Evolutionary conservation across 2,329 filamentous ascomycete genomes (phyloP).

Genomic region (Pezicula radicicola): DNA sequence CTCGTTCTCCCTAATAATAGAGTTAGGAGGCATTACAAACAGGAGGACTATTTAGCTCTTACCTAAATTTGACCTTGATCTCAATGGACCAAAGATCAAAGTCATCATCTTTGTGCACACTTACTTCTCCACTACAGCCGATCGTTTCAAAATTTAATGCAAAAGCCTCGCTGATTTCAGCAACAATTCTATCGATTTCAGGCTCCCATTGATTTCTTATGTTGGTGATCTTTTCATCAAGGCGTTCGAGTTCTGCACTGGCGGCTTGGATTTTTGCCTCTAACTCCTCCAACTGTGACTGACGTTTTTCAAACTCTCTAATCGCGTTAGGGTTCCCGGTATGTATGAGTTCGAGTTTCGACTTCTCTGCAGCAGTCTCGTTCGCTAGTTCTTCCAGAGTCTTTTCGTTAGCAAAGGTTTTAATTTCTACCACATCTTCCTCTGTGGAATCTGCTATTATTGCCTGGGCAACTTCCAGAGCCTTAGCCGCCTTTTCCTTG

Average conservation of each 20-base stretch:
- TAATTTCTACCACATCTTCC: conserved; percentile 25
- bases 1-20: conserved; percentile 65
- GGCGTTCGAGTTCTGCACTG: conserved; percentile 49
- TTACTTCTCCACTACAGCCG: conserved; percentile 88
- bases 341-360: conserved; percentile 76
- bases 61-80: conserved; percentile 94
- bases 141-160: conserved; percentile 92
- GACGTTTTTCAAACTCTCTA: conserved; percentile 72
- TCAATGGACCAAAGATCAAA: conserved; percentile 94
- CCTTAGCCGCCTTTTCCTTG: conserved; percentile 33
- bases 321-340: conserved; percentile 74
- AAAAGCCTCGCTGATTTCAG: conserved; percentile 85
- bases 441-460: conserved; percentile 32
- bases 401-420: conserved; percentile 43
- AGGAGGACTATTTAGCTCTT: conserved; percentile 28
- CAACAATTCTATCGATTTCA: conserved; percentile 71
- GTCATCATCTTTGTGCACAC: conserved; percentile 83
- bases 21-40: not conserved
- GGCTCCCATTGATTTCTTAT: conserved; percentile 80
- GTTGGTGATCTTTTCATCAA: conserved; percentile 57
- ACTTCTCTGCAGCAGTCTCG: conserved; percentile 71
- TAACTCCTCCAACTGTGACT: conserved; percentile 66
- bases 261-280: conserved; percentile 54
- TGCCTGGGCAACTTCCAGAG: conserved; percentile 34
- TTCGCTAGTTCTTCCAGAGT: conserved; percentile 63